Evolutionary conservation across 2,329 filamentous ascomycete genomes (phyloP).

Genomic region (Talaromyces sp.): DNA sequence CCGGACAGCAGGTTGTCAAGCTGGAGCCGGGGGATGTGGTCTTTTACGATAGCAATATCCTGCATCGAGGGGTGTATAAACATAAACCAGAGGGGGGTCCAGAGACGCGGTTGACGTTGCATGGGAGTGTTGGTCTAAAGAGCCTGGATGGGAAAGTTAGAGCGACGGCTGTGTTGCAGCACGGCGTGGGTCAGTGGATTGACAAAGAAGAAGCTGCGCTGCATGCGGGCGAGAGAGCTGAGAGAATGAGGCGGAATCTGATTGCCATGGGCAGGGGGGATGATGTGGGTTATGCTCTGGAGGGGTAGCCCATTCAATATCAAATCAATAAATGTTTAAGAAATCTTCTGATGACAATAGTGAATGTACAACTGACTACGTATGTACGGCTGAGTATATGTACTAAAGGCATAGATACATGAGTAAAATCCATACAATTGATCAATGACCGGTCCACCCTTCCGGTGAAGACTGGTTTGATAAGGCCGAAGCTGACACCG

Average conservation of each 20-base stretch:
- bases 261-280: constrained; percentile 42
- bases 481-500: not conserved
- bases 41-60: constrained; percentile 88
- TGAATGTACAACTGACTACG: not conserved
- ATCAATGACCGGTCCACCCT: not conserved
- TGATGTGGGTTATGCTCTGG: constrained; percentile 32
- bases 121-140: constrained; percentile 39
- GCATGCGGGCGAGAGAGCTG: constrained; percentile 30
- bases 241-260: constrained; percentile 40
- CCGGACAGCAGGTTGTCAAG: constrained; percentile 60
- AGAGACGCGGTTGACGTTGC: constrained; percentile 37
- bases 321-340: not conserved
- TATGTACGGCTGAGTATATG: not conserved
- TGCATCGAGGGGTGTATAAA: constrained; percentile 46
- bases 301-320: constrained; percentile 2
- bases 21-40: constrained; percentile 71
- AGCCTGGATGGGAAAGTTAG: constrained; percentile 31
- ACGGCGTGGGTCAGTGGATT: constrained; percentile 42
- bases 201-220: constrained; percentile 36
- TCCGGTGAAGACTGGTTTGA: not conserved
- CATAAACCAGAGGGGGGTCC: constrained; percentile 30
- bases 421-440: not conserved
- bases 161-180: constrained; percentile 41
- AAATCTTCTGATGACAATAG: not conserved
- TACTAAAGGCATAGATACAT: not conserved